Conservation (phyloP, 2,329 filamentous ascomycete species). For the Neospermospora avenae region DNA sequence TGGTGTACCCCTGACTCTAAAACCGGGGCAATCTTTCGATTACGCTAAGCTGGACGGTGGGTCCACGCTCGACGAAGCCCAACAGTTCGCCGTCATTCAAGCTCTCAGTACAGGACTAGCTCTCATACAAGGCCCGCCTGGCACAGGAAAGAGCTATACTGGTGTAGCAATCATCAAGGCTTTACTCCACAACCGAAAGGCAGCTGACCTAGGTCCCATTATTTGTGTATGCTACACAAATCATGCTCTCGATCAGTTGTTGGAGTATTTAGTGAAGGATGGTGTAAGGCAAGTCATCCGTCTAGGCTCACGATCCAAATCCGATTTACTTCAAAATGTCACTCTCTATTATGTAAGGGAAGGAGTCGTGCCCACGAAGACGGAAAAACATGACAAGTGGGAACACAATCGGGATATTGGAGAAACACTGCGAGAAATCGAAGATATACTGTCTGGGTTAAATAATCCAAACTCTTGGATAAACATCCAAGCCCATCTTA, state of each 20-base stretch:
- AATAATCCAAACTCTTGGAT: conserved; percentile 26
- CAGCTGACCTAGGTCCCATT: conserved; percentile 46
- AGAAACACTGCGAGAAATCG: conserved; percentile 19
- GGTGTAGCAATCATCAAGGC: conserved; percentile 58
- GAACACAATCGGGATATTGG: conserved; percentile 23
- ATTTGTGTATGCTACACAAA: conserved; percentile 42
- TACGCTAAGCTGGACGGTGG: conserved; percentile 28
- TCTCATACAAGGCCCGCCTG: conserved; percentile 67
- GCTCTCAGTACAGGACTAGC: conserved; percentile 52
- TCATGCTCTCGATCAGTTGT: conserved; percentile 35
- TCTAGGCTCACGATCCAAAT: conserved; percentile 28
- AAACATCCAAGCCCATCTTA: conserved; percentile 23
- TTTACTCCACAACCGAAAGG: conserved; percentile 43
- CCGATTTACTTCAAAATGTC: conserved; percentile 24
- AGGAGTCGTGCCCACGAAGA: conserved; percentile 19
- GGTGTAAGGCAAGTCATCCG: conserved; percentile 28
- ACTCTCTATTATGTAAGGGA: conserved; percentile 21
- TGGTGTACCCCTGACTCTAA: conserved; percentile 28
- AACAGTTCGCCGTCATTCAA: conserved; percentile 49
- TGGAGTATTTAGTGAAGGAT: conserved; percentile 31
- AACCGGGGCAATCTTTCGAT: conserved; percentile 33
- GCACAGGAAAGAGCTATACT: conserved; percentile 64
- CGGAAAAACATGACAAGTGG: conserved; percentile 26
- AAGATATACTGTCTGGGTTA: conserved; percentile 22
- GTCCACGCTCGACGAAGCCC: conserved; percentile 48